Evolutionary conservation across 306 rosid species (phyloP).

Genomic region (Casuarina cunninghamiana): DNA sequence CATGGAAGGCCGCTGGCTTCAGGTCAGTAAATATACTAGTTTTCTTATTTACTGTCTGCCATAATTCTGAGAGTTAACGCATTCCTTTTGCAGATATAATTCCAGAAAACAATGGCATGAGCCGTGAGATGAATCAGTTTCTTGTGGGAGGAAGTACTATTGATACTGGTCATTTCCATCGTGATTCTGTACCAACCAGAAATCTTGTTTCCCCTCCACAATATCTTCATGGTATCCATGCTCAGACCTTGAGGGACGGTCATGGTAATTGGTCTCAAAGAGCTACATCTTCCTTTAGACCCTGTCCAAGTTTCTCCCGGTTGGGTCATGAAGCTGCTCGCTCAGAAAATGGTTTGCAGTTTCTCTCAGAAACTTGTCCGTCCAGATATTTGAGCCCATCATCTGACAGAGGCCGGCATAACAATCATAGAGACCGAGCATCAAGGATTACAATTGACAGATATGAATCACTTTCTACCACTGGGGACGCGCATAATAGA

Average conservation of each 20-base stretch:
- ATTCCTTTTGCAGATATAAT: not conserved
- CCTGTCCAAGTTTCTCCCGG: conserved; percentile 8
- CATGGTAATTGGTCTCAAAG: not conserved
- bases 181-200: conserved; percentile 1
- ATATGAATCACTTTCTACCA: not conserved
- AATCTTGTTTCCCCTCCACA: conserved; percentile 12
- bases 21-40: conserved; percentile 5
- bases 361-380: not conserved
- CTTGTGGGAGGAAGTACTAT: conserved; percentile 4
- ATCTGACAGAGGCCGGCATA: conserved; percentile 17
- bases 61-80: not conserved
- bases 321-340: conserved; percentile 9
- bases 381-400: conserved; percentile 11
- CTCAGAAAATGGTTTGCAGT: not conserved
- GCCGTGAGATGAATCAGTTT: conserved; percentile 19
- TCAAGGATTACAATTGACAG: conserved; percentile 2
- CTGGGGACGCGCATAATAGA: not conserved
- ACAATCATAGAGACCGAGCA: conserved; percentile 8
- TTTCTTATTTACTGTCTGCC: not conserved
- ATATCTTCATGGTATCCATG: not conserved
- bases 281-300: not conserved
- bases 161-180: not conserved
- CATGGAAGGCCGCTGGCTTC: not conserved
- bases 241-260: not conserved
- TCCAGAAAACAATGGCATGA: conserved; percentile 22